Evolutionary conservation across 257 asterid species (phyloP).

Genomic region (Solanum corneliomulleri): DNA sequence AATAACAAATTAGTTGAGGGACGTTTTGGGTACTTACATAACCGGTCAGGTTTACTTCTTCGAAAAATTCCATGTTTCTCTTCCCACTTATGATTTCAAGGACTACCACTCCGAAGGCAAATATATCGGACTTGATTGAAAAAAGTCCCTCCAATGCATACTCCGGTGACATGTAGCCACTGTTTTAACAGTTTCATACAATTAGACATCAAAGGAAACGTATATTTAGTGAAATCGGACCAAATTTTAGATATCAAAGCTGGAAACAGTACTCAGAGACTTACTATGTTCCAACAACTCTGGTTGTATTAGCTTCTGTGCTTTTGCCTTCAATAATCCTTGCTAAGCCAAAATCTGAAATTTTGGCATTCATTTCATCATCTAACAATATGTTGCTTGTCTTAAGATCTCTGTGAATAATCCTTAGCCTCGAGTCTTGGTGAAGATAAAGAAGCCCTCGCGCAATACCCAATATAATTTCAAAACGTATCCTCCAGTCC

Average conservation of each 20-base stretch:
- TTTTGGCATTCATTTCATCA: constrained; percentile 2
- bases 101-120: constrained; percentile 15
- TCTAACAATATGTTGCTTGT: constrained; percentile 4
- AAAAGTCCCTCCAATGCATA: constrained; percentile 14
- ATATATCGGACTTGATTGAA: constrained; percentile 16
- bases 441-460: constrained; percentile 11
- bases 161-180: constrained; percentile 24
- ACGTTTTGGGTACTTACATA: constrained; percentile 6
- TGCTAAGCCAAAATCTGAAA: constrained; percentile 9
- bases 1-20: not conserved
- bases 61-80: constrained; percentile 7
- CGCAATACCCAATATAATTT: not conserved
- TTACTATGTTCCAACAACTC: constrained; percentile 10
- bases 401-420: constrained; percentile 8
- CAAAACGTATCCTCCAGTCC: not conserved
- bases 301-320: not conserved
- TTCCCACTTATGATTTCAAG: constrained; percentile 21
- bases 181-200: not conserved
- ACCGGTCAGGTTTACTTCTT: constrained; percentile 12
- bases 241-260: not conserved
- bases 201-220: not conserved
- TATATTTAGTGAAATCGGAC: not conserved
- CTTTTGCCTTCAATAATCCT: constrained; percentile 3
- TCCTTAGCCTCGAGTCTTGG: constrained; percentile 5
- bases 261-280: not conserved